A percentile compares a stretch with the other conserved stretches of the same genome.
Conservation (phyloP, 768 basidiomycete genomes). For the Hericium rajendrae region DNA sequence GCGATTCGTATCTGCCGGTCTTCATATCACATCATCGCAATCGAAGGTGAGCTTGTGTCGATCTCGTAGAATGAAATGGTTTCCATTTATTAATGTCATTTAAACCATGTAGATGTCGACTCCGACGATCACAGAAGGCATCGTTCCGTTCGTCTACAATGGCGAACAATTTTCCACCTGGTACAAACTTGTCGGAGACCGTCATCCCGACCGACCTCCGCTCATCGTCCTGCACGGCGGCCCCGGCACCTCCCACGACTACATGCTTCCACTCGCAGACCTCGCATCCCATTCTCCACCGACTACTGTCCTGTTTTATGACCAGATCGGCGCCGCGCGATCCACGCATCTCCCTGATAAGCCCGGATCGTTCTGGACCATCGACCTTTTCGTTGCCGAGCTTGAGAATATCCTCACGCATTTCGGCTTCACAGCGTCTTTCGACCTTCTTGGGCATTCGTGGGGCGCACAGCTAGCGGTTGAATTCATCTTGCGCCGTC, state of each 20-base stretch:
- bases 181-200: neutral
- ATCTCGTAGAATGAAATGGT: too few relatives aligned
- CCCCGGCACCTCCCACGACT: neutral
- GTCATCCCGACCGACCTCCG: neutral
- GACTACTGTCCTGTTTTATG: neutral
- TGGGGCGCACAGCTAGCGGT: slow-evolving; percentile 38
- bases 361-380: slow-evolving; percentile 35
- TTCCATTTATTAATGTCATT: too few relatives aligned
- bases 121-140: neutral
- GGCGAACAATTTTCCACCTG: neutral
- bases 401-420: slow-evolving; percentile 29
- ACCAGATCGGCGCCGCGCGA: neutral
- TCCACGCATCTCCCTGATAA: neutral
- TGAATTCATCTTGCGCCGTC: slow-evolving; percentile 12
- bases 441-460: slow-evolving; percentile 10
- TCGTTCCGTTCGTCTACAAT: neutral
- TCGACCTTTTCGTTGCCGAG: slow-evolving; percentile 41
- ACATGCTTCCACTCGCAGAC: neutral
- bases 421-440: slow-evolving; percentile 24
- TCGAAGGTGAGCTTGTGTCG: too few relatives aligned
- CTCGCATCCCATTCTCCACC: neutral
- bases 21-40: too few relatives aligned
- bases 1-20: too few relatives aligned
- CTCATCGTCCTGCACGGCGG: neutral
- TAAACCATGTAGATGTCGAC: neutral